A percentile compares a stretch with the other conserved stretches of the same genome.
Conservation (phyloP, 176 grass and related monocot genomes). For the Oryza glumipatula region DNA sequence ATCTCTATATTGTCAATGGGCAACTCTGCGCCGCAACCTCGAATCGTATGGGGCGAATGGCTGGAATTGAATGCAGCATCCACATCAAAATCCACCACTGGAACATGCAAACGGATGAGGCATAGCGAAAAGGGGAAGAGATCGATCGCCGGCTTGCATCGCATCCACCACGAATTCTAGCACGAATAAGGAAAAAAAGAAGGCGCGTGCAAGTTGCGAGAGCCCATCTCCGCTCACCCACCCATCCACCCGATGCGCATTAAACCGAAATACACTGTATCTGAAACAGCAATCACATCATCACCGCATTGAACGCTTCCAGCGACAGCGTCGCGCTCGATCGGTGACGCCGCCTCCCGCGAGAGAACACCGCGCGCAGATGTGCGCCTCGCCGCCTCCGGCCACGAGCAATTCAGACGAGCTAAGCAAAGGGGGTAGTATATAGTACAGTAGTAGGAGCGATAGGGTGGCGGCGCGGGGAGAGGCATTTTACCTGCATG, state of each 20-base stretch:
- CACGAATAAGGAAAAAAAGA: neutral
- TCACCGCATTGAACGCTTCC: neutral
- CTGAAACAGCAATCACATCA: too few species aligned
- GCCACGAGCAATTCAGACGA: neutral
- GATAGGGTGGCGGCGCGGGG: neutral
- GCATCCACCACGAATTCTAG: neutral
- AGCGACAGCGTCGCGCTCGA: neutral
- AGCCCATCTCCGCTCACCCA: neutral
- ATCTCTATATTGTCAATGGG: too few species aligned
- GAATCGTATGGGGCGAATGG: neutral
- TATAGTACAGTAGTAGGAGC: too few species aligned
- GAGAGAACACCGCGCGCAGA: neutral
- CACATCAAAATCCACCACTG: neutral
- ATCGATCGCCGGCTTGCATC: neutral
- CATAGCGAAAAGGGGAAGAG: neutral
- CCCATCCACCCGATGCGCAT: neutral
- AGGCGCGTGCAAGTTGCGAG: neutral
- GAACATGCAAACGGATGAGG: neutral
- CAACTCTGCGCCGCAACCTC: too few species aligned
- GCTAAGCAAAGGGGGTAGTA: neutral
- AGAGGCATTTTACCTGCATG: constrained; percentile 52
- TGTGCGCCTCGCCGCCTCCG: too few species aligned
- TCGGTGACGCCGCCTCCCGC: neutral
- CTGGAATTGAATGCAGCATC: neutral
- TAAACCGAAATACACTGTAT: neutral